Conservation (phyloP, 2,329 filamentous ascomycete genomes). For the Thelonectria discophora region DNA sequence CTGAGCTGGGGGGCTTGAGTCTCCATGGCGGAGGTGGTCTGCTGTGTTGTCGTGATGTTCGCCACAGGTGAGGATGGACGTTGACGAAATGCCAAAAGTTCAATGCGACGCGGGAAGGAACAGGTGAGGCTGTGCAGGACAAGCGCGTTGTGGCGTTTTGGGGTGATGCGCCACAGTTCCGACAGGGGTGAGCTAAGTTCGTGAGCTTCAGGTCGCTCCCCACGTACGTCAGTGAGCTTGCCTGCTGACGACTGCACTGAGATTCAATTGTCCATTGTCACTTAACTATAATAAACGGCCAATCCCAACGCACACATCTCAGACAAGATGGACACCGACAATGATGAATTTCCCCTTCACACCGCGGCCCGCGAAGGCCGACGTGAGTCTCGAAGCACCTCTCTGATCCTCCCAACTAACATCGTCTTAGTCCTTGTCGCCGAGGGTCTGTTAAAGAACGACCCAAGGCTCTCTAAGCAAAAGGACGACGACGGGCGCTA, state of each 20-base stretch:
- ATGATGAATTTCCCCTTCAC: conserved; percentile 82
- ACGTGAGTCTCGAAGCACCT: conserved; percentile 61
- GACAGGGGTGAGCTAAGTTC: not conserved
- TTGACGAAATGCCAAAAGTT: conserved; percentile 36
- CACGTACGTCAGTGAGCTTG: conserved; percentile 18
- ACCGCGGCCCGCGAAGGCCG: conserved; percentile 86
- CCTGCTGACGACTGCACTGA: conserved; percentile 15
- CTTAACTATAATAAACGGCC: not conserved
- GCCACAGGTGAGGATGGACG: conserved; percentile 12
- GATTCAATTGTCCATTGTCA: not conserved
- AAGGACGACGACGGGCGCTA: conserved; percentile 89
- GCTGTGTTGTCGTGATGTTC: not conserved
- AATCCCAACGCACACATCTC: not conserved
- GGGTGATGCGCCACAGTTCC: conserved; percentile 30
- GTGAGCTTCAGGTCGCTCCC: conserved; percentile 12
- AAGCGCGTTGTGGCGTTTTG: conserved; percentile 45
- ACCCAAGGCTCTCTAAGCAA: conserved; percentile 76
- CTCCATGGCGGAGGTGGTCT: conserved; percentile 51
- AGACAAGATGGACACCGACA: conserved; percentile 44
- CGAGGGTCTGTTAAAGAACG: conserved; percentile 70
- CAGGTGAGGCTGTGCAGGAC: conserved; percentile 41
- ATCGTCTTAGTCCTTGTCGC: conserved; percentile 67
- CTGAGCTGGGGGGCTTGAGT: conserved; percentile 45
- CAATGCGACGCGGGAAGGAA: conserved; percentile 21
- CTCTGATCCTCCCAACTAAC: conserved; percentile 22